Conservation (phyloP, 768 basidiomycete genomes). For the Tulasnella sp. region DNA sequence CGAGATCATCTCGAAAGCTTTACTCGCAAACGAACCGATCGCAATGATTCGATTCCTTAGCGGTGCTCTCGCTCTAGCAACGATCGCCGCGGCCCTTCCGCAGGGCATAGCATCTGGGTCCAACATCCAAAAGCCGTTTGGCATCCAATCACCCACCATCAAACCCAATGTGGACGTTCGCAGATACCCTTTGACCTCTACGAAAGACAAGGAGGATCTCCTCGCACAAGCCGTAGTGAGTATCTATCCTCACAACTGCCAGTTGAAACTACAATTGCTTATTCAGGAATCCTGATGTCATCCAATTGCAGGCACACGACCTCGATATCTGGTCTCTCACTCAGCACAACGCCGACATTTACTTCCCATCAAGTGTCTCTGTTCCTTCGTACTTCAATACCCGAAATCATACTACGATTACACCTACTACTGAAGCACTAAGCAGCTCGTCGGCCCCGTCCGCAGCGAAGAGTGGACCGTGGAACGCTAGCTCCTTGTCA, state of each 20-base stretch:
- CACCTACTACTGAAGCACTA: not conserved
- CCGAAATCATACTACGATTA: not conserved
- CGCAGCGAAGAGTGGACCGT: not conserved
- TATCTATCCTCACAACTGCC: not conserved
- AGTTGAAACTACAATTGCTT: not conserved
- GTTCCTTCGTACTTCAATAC: not conserved
- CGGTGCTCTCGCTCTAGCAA: no score
- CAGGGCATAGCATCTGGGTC: not conserved
- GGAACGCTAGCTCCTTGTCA: constrained; percentile 9
- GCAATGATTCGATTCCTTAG: no score
- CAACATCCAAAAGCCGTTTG: not conserved
- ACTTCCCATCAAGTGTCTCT: not conserved
- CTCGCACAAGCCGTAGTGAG: not conserved
- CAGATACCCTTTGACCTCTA: not conserved
- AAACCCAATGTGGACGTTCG: not conserved
- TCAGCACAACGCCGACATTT: constrained; percentile 2
- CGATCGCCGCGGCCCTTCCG: no score
- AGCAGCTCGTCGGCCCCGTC: not conserved
- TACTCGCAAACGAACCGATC: no score
- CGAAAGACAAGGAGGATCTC: not conserved
- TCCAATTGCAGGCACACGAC: constrained; percentile 1
- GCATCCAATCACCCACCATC: not conserved
- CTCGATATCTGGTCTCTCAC: constrained; percentile 8
- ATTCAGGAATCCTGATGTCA: not conserved
- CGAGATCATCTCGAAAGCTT: no score